Conservation (phyloP, 192 early-diverging fungal genomes). For the Dissophora ornata region DNA sequence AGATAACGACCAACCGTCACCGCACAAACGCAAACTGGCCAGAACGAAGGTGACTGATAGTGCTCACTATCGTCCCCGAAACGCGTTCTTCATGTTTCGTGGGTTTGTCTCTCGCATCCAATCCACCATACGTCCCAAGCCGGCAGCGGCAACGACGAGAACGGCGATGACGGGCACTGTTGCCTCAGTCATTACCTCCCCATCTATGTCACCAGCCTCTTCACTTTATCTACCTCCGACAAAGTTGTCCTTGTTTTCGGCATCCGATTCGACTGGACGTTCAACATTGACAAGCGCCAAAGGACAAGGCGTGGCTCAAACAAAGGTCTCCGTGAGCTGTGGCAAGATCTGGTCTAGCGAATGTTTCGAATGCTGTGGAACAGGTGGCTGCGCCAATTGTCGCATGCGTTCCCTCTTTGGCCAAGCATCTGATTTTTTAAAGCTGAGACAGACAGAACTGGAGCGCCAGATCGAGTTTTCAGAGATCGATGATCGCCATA, state of each 20-base stretch:
- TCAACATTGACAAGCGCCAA: too few species aligned
- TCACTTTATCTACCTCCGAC: too few species aligned
- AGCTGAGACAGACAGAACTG: constrained; percentile 19
- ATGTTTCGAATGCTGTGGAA: constrained; percentile 10
- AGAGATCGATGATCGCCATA: neutral
- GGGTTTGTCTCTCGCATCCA: constrained; percentile 30
- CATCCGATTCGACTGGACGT: too few species aligned
- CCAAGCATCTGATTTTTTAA: constrained; percentile 17
- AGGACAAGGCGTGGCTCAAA: too few species aligned
- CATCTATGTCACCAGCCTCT: too few species aligned
- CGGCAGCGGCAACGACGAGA: too few species aligned
- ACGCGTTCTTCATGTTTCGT: constrained; percentile 40
- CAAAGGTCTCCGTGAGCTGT: constrained; percentile 25
- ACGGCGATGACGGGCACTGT: too few species aligned
- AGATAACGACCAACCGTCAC: too few species aligned
- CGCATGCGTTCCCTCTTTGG: constrained; percentile 24
- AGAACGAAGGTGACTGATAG: constrained; percentile 18
- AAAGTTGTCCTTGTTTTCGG: neutral
- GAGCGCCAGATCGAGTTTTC: constrained; percentile 22
- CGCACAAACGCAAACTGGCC: too few species aligned
- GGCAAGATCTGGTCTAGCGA: constrained; percentile 14
- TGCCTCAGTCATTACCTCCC: too few species aligned
- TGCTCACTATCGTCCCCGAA: constrained; percentile 25
- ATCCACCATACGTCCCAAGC: neutral
- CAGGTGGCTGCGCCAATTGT: constrained; percentile 24